Conservation (phyloP, 2,329 filamentous ascomycete genomes). For the Aulographum hederae region DNA sequence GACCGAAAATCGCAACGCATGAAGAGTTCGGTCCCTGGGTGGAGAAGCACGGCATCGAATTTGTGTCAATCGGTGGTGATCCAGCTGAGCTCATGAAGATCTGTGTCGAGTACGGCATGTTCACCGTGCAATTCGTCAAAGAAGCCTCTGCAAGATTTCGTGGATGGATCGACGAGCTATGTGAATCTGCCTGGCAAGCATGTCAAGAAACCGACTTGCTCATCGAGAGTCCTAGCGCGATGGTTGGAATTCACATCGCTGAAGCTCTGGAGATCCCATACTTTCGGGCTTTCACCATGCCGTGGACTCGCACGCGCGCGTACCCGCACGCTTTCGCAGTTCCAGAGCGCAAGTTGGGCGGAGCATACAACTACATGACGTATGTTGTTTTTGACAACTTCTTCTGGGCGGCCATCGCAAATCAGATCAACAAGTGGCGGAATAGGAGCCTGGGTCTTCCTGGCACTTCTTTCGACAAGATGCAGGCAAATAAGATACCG, state of each 20-base stretch:
- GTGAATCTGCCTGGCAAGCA: constrained; percentile 62
- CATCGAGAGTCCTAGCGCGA: constrained; percentile 89
- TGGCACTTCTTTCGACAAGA: constrained; percentile 68
- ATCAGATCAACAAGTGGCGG: constrained; percentile 86
- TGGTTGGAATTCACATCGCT: constrained; percentile 95
- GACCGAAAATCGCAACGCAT: constrained; percentile 76
- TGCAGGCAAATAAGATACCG: constrained; percentile 94
- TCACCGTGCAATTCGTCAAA: constrained; percentile 76
- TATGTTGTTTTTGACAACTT: constrained; percentile 95
- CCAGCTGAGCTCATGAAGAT: constrained; percentile 88
- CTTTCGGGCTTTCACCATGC: constrained; percentile 96
- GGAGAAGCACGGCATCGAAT: constrained; percentile 83
- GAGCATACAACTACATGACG: constrained; percentile 84
- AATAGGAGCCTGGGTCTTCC: constrained; percentile 62
- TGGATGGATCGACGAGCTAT: constrained; percentile 82
- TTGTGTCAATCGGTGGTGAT: constrained; percentile 73
- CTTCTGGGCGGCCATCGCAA: constrained; percentile 86
- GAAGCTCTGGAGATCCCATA: constrained; percentile 87
- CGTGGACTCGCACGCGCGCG: constrained; percentile 86
- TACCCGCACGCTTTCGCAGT: constrained; percentile 96
- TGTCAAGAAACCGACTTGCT: constrained; percentile 78
- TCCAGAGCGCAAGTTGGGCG: constrained; percentile 83
- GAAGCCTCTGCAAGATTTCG: constrained; percentile 70
- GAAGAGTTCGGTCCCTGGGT: constrained; percentile 81
- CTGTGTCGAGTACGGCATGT: constrained; percentile 94